Conservation (phyloP, 345 rosid species). For the Garcia nutans region DNA sequence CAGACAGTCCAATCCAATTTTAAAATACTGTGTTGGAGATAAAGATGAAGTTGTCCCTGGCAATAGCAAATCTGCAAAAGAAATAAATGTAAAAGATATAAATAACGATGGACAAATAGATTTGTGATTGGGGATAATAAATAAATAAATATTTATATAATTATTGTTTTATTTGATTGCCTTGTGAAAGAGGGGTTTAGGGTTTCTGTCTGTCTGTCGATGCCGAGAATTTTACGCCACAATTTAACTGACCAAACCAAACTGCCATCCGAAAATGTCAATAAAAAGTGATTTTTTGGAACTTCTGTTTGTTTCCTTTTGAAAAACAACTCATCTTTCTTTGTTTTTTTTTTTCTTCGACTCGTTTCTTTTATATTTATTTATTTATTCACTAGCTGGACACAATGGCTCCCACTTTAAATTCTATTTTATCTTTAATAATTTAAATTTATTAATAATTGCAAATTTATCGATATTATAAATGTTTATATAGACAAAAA, state of each 20-base stretch:
- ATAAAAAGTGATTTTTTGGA: slow-evolving; percentile 11
- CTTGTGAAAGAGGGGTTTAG: background rate
- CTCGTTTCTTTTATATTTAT: background rate
- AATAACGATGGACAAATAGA: background rate
- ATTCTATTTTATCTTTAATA: too few species aligned
- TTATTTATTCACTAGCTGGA: background rate
- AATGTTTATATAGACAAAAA: too few species aligned
- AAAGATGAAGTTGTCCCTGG: too few species aligned
- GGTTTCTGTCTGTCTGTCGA: background rate
- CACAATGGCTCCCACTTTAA: too few species aligned
- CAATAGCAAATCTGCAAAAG: too few species aligned
- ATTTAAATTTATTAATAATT: too few species aligned
- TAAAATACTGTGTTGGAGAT: too few species aligned
- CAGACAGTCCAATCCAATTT: too few species aligned
- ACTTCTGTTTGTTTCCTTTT: background rate
- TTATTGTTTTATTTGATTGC: background rate
- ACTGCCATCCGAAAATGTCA: background rate
- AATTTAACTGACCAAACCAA: background rate
- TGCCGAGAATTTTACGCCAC: background rate
- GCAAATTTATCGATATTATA: background rate
- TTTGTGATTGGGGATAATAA: background rate
- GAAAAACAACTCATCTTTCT: background rate
- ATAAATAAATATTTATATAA: too few species aligned
- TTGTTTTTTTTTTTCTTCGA: background rate
- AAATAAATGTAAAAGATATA: background rate